Base-by-base conservation (phyloP, 768 basidiomycete genomes). In the Calocera viscosa region DNA sequence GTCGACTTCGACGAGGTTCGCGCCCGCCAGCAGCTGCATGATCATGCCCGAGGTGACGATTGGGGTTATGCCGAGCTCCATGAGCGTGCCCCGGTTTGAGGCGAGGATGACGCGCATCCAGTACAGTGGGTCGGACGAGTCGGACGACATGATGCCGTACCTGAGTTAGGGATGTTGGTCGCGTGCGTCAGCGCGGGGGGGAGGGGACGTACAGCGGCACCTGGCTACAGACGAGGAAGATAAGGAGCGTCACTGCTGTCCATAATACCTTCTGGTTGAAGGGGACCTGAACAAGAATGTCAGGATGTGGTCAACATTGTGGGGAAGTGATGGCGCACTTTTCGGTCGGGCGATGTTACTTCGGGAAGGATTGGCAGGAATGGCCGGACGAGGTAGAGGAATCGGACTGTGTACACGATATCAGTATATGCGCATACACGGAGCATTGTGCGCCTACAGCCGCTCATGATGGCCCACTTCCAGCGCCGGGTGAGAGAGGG, bases 81-180 rank as follows among this genome's bases (percentile, higher is more conserved):
- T 99, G 69, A 98, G 87, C 0, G 96, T 98, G 70, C 96, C 96
- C 68, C 95, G 86, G 80, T 98, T 98, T 7, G 93, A 96, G 26
- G 96, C 95, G 68, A 99, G 85, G 79, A 99, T 98, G 80, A 95
- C 95, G 78, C 95, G 91, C 89, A 97, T 94, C 96, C 95, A 98
- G 81, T 96, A 97, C 47, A 99, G 86, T 16, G 96, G 96, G 80
- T 99, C 95, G 66, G 93, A 93, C 71, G 94, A 96, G 83, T 99
- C 95, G 68, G 94, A 96, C 32, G 93, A 96, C 88, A 97, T 95
- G 85, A 99, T 98, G 70, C 96, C 96, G 78, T 98, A 99, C 53
- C 53, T 60, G 24, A 5, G 24, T 10, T 8, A 10, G 7, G 30
- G 24, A 28, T 26, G 53, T 26, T 26, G 53, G 53, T 60, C 53